These are phyloP conservation scores for Diaporthe ilicicola DNA, from an alignment of 2,329 filamentous ascomycete genomes.

Conservation along the genomic window DNA sequence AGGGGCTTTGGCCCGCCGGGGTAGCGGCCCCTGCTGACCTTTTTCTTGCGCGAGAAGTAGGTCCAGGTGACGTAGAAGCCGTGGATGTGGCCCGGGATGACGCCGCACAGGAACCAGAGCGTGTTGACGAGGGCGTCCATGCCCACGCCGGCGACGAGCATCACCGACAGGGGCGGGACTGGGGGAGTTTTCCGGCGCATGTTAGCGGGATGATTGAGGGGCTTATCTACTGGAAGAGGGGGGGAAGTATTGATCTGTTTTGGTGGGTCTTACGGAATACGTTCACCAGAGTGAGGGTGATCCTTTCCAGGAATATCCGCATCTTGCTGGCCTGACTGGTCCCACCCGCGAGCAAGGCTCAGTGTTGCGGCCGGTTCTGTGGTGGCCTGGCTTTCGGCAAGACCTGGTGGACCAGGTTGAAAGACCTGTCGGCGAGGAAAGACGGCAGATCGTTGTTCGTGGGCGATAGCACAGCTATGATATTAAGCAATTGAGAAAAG, in stretches of 20 bases:
- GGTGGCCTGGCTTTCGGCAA: too few species aligned
- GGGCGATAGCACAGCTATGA: not conserved
- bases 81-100: constrained; percentile 33
- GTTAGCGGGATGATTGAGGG: not conserved
- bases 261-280: constrained; percentile 11
- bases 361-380: not conserved
- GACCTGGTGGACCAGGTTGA: not conserved
- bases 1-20: constrained; percentile 28
- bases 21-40: constrained; percentile 30
- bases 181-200: too few species aligned
- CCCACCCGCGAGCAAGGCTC: too few species aligned
- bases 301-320: constrained; percentile 26
- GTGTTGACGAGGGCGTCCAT: constrained; percentile 62
- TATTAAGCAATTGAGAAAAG: too few species aligned
- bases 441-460: not conserved
- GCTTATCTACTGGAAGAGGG: too few species aligned
- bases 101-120: constrained; percentile 37
- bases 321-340: not conserved
- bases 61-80: constrained; percentile 32
- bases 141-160: constrained; percentile 57
- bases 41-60: constrained; percentile 30
- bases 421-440: too few species aligned
- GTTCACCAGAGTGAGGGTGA: constrained; percentile 25
- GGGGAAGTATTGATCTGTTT: not conserved
- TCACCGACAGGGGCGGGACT: constrained; percentile 31